Base-by-base conservation (phyloP, 2,329 filamentous ascomycete species). In the Bipolaris victoriae region DNA sequence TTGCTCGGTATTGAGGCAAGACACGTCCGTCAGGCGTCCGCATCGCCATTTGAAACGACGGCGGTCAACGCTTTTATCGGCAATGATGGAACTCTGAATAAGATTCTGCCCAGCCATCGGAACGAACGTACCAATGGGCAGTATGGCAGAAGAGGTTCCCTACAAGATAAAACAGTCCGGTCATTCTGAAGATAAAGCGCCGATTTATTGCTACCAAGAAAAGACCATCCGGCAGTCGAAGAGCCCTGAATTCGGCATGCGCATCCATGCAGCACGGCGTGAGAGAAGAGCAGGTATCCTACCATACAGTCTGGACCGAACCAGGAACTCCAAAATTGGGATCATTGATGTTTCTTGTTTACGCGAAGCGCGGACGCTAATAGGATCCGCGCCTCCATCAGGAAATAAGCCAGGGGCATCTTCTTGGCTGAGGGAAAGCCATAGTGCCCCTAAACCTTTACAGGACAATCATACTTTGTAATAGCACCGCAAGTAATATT, bases 321-420 rank as follows among this genome's bases (percentile, higher is more conserved):
- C 20, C 22, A 20, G 15, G 20, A 37, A 48, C 46, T 37, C 29
- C 47, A 43, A 53, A 47, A 26, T 36, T 31, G 26, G 41, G 33
- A 52, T 26, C 16, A 47, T 26, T 20, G 39, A 33, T 45, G 20
- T 51, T 51, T 50, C 35, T 49, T 52, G 36, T 33, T 49, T 46
- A 33, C 33, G 53, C 46, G 39, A 46, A 41, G 31, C 48, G 35
- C 53, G 53, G 53, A 40, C 48, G 48, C 54, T 57, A 57, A 20
- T 10, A 22, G 11, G 54, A 57, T 57, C 54, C 40, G 39, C 54
- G 33, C 10, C 43, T 45, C n/a, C 20, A 48, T 46, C 39, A 41
- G 49, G 49, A 24, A 36, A 40, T 22, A 26, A 48, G 24, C 18
- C 49, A 52, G 49, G 54, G 54, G 54, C 9, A 11, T 11, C 13